These are phyloP conservation scores for Macrotyloma uniflorum DNA, from an alignment of 306 rosid genomes.

Conservation along the genomic window DNA sequence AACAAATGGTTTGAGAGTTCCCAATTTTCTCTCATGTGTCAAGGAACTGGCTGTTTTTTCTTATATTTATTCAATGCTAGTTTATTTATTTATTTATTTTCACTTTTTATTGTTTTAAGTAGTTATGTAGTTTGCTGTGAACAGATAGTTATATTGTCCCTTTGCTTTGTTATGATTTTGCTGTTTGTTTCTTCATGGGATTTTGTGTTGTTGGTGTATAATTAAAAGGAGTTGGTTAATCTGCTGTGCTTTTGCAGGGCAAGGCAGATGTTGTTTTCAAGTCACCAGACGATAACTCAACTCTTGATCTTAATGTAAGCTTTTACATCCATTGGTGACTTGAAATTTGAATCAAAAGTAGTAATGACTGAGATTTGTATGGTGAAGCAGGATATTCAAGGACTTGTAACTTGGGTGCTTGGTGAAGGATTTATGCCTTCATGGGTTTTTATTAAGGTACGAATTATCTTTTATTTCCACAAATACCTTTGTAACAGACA, in stretches of 20 bases:
- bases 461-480: neutral
- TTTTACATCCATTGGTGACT: neutral
- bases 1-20: no score
- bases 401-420: constrained; percentile 94
- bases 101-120: neutral
- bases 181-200: constrained; percentile 15
- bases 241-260: constrained; percentile 55
- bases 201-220: neutral
- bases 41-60: neutral
- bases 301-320: constrained; percentile 76
- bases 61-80: neutral
- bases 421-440: constrained; percentile 96
- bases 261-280: constrained; percentile 86
- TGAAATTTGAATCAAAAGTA: constrained; percentile 22
- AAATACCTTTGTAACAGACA: neutral
- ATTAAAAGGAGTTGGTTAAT: neutral
- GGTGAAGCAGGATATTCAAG: constrained; percentile 82
- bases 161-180: constrained; percentile 8
- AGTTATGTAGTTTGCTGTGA: neutral
- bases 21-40: no score
- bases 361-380: constrained; percentile 28
- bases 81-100: no score
- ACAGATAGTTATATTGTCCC: neutral
- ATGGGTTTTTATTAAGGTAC: constrained; percentile 92
- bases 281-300: constrained; percentile 65